Evolutionary conservation across 176 grass and related monocot species (phyloP), one percentile per base, ranked within the genome.

Genomic region (Stipa capillata): DNA sequence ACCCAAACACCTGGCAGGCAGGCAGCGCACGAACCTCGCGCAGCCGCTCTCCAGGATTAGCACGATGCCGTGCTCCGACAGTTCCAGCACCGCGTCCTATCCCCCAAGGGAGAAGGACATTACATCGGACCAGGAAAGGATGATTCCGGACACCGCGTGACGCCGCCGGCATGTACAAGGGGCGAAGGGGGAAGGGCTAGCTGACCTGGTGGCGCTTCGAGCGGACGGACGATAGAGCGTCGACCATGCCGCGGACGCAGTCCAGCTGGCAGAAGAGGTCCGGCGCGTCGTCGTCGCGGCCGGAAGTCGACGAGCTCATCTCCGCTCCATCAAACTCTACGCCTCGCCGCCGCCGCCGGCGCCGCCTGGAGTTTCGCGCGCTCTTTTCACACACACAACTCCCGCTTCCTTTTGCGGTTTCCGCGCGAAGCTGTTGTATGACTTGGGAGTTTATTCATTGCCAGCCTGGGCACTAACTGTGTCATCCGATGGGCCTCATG

Each of bases 201-300:
- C 65, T 6, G 65, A 91, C 92, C 87, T 98, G 96, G 69, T 94
- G 81, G 34, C 90, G 90, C 83, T 98, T 98, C 96, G 92, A 98
- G 48, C 92, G 90, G 43, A 92, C 88, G 51, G 77, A 91, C 73
- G 96, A 85, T 85, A 93, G 95, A 10, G 95, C 90, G 77, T 94
- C 92, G 36, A 94, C 96, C 96, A 98, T 95, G 69, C 95, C 92
- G 1, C 89, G 90, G 16, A 94, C 81, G 68, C 90, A 94, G 58
- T 98, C 88, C 5, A 93, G 60, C 81, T 91, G 90, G 69, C 92
- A 94, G 0, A 92, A 65, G 57, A 98, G 88, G 80, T 93, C 88
- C 63, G 92, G 77, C 32, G 83, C 61, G 41, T 84, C 85, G 8
- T 89, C 86, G 18, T 81, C 88, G 41, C 85, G 85, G 58, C 42